phyloP scores from a whole-genome alignment of 2,329 filamentous ascomycete species.

The Colletotrichum limetticola region DNA sequence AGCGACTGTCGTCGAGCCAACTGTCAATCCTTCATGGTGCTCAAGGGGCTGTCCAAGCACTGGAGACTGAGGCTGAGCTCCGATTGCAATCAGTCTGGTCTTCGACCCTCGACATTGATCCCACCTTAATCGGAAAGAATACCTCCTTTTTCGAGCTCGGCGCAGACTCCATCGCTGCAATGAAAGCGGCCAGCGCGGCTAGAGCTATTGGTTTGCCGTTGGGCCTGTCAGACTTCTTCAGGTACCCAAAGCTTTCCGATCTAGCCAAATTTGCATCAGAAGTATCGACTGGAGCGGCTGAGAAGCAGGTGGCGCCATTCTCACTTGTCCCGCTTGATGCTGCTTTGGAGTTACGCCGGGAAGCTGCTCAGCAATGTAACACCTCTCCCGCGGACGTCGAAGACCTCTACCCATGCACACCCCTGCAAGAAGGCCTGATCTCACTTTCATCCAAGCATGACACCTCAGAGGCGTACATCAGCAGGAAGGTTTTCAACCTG shows the following conservation, averaged over 20 bases:
- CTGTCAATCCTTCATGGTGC: not conserved
- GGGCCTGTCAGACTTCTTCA: not conserved
- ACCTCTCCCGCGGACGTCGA: slow-evolving; percentile 2
- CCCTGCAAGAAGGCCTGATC: slow-evolving; percentile 4
- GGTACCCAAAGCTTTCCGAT: not conserved
- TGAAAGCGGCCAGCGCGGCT: not conserved
- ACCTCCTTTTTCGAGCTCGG: not conserved
- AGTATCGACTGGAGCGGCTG: not conserved
- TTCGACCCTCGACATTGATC: not conserved
- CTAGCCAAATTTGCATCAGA: not conserved
- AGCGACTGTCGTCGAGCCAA: not conserved
- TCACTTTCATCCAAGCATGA: not conserved
- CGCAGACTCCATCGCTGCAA: not conserved
- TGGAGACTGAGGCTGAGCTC: not conserved
- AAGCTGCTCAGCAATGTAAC: not conserved
- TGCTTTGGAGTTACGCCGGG: not conserved
- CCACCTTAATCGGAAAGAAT: not conserved
- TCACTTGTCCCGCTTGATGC: not conserved
- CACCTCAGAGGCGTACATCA: slow-evolving; percentile 32
- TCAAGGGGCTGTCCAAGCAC: not conserved
- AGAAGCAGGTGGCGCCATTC: not conserved
- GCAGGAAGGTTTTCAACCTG: slow-evolving; percentile 24
- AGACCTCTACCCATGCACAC: slow-evolving; percentile 22
- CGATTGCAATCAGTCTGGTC: not conserved
- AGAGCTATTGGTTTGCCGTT: not conserved